Evolutionary conservation across 495 filamentous ascomycete species (phyloP), one percentile per base, ranked within the genome.

Genomic region (Aspergillus panamensis): DNA sequence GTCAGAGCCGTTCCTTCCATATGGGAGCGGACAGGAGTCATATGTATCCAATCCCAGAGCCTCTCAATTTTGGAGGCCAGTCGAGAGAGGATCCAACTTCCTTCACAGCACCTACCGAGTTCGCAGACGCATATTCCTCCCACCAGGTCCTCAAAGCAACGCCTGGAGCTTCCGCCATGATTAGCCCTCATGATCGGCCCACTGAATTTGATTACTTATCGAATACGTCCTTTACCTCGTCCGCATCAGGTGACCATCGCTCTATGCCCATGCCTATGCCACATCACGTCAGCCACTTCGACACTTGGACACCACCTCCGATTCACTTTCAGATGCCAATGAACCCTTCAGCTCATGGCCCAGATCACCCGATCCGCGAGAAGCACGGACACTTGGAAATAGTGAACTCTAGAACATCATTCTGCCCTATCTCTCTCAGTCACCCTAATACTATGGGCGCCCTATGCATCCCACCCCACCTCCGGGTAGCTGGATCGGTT

Each of bases 321-420:
- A 66, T 75, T 55, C 50, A 58, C 42, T 73, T 73, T 60, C 69
- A 72, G 9, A 69, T 77, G 64, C 60, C 68, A 3, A 66, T 76
- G 56, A 51, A 62, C 21, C 58, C 67, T 4, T 40, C 69, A 3
- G 53, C 68, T n/a, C 66, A 72, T 8, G 29, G 65, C 21, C 67
- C 69, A 8, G 70, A 72, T 17, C 62, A 64, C 0, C 49, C 60
- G 3, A 17, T 20, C 25, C 51, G 48, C 8, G 54, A 50, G 59
- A 68, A 42, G 33, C 33, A 17, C 56, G 54, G 66, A 1, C 63
- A 59, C 30, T 54, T 72, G 32, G 69, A 69, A 9, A 33, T 62
- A 1, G 42, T 64, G 25, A 48, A 48, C 44, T 51, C 65, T 43
- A 64, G 66, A 25, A 53, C 64, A 13, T 60, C 67, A 33, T 71